Evolutionary conservation across 306 rosid genomes (phyloP), one percentile per base, ranked within the genome.

Genomic region (Parietaria judaica): DNA sequence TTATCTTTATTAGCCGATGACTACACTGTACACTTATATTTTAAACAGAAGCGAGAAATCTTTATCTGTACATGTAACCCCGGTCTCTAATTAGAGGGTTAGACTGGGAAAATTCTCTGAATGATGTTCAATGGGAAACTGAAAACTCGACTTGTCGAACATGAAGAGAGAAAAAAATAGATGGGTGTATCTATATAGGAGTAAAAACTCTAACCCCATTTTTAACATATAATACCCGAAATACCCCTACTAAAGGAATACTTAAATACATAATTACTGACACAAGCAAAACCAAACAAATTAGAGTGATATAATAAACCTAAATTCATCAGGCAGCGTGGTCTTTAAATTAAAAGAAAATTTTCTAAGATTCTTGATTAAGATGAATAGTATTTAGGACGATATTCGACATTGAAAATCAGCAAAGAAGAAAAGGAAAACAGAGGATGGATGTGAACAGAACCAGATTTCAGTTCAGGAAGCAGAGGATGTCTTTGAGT

Each of bases 401-500:
- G 44, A 34, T 45, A 49, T 38, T 11, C 3, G n/a, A 14, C 23
- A 41, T 2, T 8, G 39, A 6, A 31, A 10, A 38, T 44, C 46
- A 68, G 35, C 12, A 48, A 39, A 16, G 35, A 56, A 16, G 52
- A 14, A 14, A 5, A 58, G 60, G 50, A 37, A 38, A 7, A 11
- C 37, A 13, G 43, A 64, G 34, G 67, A 60, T 58, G 70, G 8
- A 60, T 8, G 49, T 15, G 35, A 76, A 53, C 57, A 71, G 68
- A 77, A 88, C 98, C 98, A 46, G 96, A 81, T 77, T 79, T 92
- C 75, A 92, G 6, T 74, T 92, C 95, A 46, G 84, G 86, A 73
- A 91, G 96, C 11, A 91, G 78, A 9, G 98, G 88, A 79, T 92
- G 98, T 66, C 90, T 80, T 77, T 86, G 98, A 62, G 98, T 88